These are phyloP conservation scores for Wallemia ichthyophaga DNA, from an alignment of 1,284 basidiomycete genomes.

Conservation along the genomic window DNA sequence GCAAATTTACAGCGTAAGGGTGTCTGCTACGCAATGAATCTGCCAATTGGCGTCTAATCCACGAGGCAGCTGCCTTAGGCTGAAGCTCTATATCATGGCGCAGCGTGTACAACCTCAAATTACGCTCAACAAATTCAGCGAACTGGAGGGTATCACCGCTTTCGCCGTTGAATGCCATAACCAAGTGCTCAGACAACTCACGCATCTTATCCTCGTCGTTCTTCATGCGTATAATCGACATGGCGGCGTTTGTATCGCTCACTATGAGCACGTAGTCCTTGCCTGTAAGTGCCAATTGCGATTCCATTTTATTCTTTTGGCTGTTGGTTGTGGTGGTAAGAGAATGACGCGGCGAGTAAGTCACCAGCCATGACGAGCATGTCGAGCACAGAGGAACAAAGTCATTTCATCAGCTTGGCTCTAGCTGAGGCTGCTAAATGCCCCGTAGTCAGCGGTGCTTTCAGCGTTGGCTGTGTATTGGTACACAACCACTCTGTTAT, in stretches of 20 bases:
- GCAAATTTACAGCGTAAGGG: conserved; percentile 72
- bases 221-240: conserved; percentile 95
- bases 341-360: not conserved
- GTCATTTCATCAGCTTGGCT: not conserved
- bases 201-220: conserved; percentile 92
- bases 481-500: not conserved
- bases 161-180: conserved; percentile 87
- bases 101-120: conserved; percentile 84
- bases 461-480: not conserved
- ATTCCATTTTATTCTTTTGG: not conserved
- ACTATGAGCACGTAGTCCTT: conserved; percentile 77
- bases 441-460: not conserved
- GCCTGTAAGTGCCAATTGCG: conserved; percentile 31
- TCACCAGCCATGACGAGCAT: not conserved
- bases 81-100: conserved; percentile 61
- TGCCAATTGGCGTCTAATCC: conserved; percentile 74
- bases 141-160: conserved; percentile 87
- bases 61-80: conserved; percentile 66
- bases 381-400: not conserved
- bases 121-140: conserved; percentile 82
- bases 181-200: conserved; percentile 56
- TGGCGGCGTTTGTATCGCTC: conserved; percentile 59
- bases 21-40: conserved; percentile 60
- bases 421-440: not conserved
- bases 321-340: not conserved